These are phyloP conservation scores for Coniophora puteana DNA, from an alignment of 1,284 basidiomycete species.

Conservation along the genomic window DNA sequence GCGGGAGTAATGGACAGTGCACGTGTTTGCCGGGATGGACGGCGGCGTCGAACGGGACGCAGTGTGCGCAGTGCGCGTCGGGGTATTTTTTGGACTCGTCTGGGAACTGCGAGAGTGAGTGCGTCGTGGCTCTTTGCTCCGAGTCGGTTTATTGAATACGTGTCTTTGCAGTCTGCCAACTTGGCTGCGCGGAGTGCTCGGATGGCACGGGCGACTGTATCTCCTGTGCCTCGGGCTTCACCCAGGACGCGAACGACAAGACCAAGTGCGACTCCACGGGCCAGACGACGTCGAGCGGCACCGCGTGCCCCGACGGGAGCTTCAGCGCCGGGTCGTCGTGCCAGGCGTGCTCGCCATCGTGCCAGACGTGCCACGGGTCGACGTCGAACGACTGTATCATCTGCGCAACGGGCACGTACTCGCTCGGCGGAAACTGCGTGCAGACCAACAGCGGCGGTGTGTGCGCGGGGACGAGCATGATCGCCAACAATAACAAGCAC, in stretches of 20 bases:
- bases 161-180: constrained; percentile 50
- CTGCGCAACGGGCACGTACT: constrained; percentile 57
- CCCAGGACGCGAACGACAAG: constrained; percentile 59
- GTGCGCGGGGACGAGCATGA: constrained; percentile 62
- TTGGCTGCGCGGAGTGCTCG: constrained; percentile 69
- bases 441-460: constrained; percentile 61
- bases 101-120: constrained; percentile 70
- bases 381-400: constrained; percentile 68
- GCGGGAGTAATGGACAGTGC: constrained; percentile 63
- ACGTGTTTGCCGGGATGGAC: constrained; percentile 76
- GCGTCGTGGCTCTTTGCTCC: not conserved
- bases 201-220: constrained; percentile 65
- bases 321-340: constrained; percentile 61
- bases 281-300: constrained; percentile 48
- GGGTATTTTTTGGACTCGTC: constrained; percentile 71
- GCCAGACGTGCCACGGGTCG: constrained; percentile 65
- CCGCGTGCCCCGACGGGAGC: constrained; percentile 58
- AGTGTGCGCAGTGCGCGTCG: constrained; percentile 64
- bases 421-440: constrained; percentile 65
- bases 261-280: constrained; percentile 60
- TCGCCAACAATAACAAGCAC: constrained; percentile 78
- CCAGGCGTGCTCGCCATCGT: constrained; percentile 56
- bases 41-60: constrained; percentile 62
- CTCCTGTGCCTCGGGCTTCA: constrained; percentile 65
- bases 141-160: constrained; percentile 11